A percentile compares a stretch with the other conserved stretches of the same genome.
Conservation (phyloP, 768 basidiomycete genomes). For the Trametes punicea region DNA sequence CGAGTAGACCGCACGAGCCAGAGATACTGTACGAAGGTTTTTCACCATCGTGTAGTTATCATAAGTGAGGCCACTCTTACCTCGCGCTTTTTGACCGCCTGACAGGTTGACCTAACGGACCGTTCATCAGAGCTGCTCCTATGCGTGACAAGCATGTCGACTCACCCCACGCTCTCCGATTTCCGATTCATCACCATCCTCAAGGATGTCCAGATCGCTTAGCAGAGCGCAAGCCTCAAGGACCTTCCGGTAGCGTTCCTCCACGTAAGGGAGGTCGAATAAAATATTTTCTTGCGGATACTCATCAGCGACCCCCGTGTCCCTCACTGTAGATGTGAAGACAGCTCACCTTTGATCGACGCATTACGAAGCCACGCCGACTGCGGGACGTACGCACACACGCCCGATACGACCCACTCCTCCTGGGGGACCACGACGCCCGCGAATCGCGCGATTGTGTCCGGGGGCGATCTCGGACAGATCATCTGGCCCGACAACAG, state of each 20-base stretch:
- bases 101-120: slow-evolving; percentile 40
- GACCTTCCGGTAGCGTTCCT: slow-evolving; percentile 71
- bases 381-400: slow-evolving; percentile 88
- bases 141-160: background rate
- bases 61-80: slow-evolving; percentile 30
- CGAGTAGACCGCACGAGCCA: slow-evolving; percentile 88
- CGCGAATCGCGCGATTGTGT: slow-evolving; percentile 63
- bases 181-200: slow-evolving; percentile 85
- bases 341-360: slow-evolving; percentile 47
- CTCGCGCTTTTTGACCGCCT: slow-evolving; percentile 53
- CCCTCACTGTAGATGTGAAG: background rate
- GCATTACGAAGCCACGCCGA: slow-evolving; percentile 72
- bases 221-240: slow-evolving; percentile 68
- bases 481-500: slow-evolving; percentile 74
- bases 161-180: slow-evolving; percentile 82
- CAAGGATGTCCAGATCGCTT: slow-evolving; percentile 74
- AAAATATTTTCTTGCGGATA: slow-evolving; percentile 70
- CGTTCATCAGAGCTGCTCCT: background rate
- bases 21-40: slow-evolving; percentile 43
- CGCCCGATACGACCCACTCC: slow-evolving; percentile 73
- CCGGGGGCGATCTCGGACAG: slow-evolving; percentile 83
- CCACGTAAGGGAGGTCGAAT: slow-evolving; percentile 73
- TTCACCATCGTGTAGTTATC: background rate
- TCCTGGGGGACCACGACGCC: slow-evolving; percentile 41
- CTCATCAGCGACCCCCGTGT: slow-evolving; percentile 1